Evolutionary conservation across 108 stramenopile species (phyloP).

Genomic region (Hondaea fermentalgiana): DNA sequence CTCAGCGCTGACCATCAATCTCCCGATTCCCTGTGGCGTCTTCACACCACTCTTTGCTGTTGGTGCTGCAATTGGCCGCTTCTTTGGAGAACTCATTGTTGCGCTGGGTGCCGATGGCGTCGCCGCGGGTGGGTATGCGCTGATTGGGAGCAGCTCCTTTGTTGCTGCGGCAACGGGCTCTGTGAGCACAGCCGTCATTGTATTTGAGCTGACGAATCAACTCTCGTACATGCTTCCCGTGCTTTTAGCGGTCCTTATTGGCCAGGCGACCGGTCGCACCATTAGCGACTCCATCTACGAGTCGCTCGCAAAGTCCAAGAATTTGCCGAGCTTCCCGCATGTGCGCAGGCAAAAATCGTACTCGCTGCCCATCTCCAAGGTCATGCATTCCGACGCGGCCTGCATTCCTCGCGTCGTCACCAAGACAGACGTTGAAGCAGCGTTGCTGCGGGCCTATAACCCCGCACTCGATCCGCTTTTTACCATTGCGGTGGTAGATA

Average conservation of each 20-base stretch:
- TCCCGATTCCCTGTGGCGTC: conserved; percentile 36
- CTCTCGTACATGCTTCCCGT: conserved; percentile 36
- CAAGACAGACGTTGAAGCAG: background rate
- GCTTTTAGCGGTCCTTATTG: conserved; percentile 18
- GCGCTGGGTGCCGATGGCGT: background rate
- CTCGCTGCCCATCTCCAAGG: background rate
- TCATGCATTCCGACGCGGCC: background rate
- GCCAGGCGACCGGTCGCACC: background rate
- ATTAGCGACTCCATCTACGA: conserved; percentile 5
- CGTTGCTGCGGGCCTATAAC: background rate
- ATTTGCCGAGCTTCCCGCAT: conserved; percentile 28
- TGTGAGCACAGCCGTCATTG: conserved; percentile 38
- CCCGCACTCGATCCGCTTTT: background rate
- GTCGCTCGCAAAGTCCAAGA: conserved; percentile 19
- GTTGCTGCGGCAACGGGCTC: conserved; percentile 35
- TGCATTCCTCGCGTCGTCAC: background rate
- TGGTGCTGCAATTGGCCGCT: conserved; percentile 40
- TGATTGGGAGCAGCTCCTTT: conserved; percentile 40
- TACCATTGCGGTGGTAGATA: background rate
- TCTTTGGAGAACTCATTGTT: conserved; percentile 32
- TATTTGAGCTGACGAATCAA: conserved; percentile 41
- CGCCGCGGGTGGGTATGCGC: conserved; percentile 31
- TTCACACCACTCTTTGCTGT: conserved; percentile 40
- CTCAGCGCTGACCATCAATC: background rate
- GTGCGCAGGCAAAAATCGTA: background rate